Evolutionary conservation across 306 rosid genomes (phyloP), one percentile per base, ranked within the genome.

Genomic region (Quercus glauca): DNA sequence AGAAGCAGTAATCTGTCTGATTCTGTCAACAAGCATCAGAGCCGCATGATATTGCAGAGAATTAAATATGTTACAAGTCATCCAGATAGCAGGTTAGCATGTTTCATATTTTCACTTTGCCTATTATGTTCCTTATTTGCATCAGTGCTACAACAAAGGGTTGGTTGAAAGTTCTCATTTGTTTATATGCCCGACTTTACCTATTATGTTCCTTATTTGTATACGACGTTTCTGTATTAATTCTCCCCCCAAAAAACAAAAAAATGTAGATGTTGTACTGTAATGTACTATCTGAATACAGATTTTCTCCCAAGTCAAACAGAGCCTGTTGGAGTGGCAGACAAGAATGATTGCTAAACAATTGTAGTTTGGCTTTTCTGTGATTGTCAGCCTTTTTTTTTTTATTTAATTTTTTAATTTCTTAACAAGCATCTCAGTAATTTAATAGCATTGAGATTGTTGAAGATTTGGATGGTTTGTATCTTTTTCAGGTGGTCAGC

Each of bases 1-100:
- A 88, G 98, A 88, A 86, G 0, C 78, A 80, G 76, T 86, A 82
- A 77, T 78, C 52, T 81, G 84, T 98, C 97, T 78, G 99, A 95
- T 90, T 95, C 99, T 76, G 99, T 95, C 65, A 91, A 92, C 90
- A 95, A 93, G 92, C 99, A 95, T 80, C 99, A 95, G 76, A 87
- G 91, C 59, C 98, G 98, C 74, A 77, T 95, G 80, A 95, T 95
- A 79, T 87, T 93, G 85, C 99, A 93, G 88, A 95, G 97, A 87
- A 87, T 95, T 82, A 93, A 95, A 85, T 95, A 93, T 86, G 85
- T 91, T 83, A 55, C 97, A 75, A 83, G 61, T 73, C 93, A 93
- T 90, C 82, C 87, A 76, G 98, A 95, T 55, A 88, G 74, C 82
- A 90, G 90, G 99, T 95, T 73, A 15, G 85, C 73, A 82, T 45